Evolutionary conservation across 1,284 basidiomycete species (phyloP), one percentile per base, ranked within the genome.

Genomic region (Ustilago sp.): DNA sequence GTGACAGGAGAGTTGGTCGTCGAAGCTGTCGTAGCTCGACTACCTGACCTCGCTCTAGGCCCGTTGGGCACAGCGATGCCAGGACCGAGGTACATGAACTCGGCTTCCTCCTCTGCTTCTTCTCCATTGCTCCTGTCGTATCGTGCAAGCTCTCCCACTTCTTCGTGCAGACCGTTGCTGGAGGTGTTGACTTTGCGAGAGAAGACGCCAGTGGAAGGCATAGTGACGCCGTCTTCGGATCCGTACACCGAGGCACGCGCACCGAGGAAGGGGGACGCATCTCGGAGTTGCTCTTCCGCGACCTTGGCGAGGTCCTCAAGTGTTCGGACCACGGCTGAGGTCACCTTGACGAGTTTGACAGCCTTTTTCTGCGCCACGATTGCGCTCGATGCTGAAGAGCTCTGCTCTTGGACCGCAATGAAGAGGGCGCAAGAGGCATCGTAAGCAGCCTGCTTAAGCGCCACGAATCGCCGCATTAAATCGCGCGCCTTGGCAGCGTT

Each of bases 41-140:
- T 63, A 51, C 48, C 64, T 13, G 68, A 70, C 32, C 70, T 43
- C 4, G 74, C 59, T 4, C 79, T 56, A 4, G 79, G 79, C 0
- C 80, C 80, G 36, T 82, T 81, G 9, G 80, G 80, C 38, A 81
- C 81, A 13, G 72, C 76, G 15, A 82, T 74, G 41, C 79, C 81
- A 19, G 81, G 81, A 11, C 80, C 80, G 13, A 80, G 68, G 48
- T 77, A 83, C 78, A 83, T 80, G 58, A 80, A 77, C 23, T 78
- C 79, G 39, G 63, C 61, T 17, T 74, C 70, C 55, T 63, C 77
- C 19, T 75, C 69, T 23, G 63, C 38, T 13, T 54, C 53, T 12
- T 56, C 62, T 45, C 52, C 77, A 13, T 55, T 57, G 56, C 39
- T 48, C 11, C 36, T 32, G 43, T 52, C 47, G 54, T 76, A 68